Evolutionary conservation across 2,329 filamentous ascomycete genomes (phyloP).

Genomic region (Zymoseptoria ardabiliae): DNA sequence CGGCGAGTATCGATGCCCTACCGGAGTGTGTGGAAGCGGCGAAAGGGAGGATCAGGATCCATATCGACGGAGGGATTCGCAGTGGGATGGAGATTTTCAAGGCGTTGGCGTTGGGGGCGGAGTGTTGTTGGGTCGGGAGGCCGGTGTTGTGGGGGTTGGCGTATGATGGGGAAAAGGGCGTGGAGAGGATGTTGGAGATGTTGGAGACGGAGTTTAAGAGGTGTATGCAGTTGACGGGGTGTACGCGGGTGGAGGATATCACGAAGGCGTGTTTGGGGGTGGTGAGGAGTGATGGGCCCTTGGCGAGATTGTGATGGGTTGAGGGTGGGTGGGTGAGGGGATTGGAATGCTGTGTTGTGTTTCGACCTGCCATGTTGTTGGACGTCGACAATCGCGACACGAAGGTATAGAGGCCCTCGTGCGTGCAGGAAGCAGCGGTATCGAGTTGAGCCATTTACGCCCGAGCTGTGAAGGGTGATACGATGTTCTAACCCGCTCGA

Average conservation of each 20-base stretch:
- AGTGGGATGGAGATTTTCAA: slow-evolving; percentile 53
- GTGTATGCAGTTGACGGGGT: slow-evolving; percentile 34
- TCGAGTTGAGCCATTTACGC: too few species aligned
- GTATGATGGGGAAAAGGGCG: slow-evolving; percentile 33
- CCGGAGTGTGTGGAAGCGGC: slow-evolving; percentile 34
- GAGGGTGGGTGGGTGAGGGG: too few species aligned
- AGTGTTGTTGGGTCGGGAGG: slow-evolving; percentile 44
- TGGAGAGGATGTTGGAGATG: slow-evolving; percentile 38
- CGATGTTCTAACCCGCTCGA: too few species aligned
- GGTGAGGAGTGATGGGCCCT: slow-evolving; percentile 25
- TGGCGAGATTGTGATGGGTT: slow-evolving; percentile 25
- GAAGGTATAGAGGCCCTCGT: too few species aligned
- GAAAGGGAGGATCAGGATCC: slow-evolving; percentile 46
- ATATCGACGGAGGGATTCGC: slow-evolving; percentile 55
- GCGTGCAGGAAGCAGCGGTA: too few species aligned
- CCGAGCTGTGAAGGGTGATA: too few species aligned
- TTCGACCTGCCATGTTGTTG: too few species aligned
- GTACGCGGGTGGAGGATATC: slow-evolving; percentile 30
- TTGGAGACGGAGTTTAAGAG: slow-evolving; percentile 31
- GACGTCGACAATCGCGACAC: too few species aligned
- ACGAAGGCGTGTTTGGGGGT: slow-evolving; percentile 27
- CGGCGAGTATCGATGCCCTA: slow-evolving; percentile 45
- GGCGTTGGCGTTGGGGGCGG: slow-evolving; percentile 46
- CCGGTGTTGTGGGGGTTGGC: slow-evolving; percentile 45
- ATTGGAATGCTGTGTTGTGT: neutral